Conservation (phyloP, 139 green algal genomes). For the Edaphochlamys debaryana region DNA sequence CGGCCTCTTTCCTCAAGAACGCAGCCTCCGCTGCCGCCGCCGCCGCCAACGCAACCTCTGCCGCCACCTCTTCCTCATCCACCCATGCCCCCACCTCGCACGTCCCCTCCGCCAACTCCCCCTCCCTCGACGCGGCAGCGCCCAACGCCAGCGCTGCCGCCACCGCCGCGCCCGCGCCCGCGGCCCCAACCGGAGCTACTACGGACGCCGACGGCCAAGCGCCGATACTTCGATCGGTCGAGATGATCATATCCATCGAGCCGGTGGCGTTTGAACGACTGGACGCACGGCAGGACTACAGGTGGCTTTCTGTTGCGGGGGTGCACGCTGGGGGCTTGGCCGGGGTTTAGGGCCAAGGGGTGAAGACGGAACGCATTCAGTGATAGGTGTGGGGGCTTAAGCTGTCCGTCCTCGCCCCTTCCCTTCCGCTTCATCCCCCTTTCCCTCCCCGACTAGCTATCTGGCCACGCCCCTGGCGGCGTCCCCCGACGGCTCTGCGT, state of each 20-base stretch:
- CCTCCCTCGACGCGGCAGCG: too few relatives aligned
- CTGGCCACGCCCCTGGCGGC: constrained; percentile 8
- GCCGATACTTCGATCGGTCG: constrained; percentile 41
- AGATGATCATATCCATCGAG: constrained; percentile 53
- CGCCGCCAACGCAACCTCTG: too few relatives aligned
- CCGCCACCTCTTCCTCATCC: too few relatives aligned
- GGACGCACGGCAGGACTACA: constrained; percentile 32
- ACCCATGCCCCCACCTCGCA: too few relatives aligned
- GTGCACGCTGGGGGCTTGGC: too few relatives aligned
- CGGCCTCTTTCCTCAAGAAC: not conserved
- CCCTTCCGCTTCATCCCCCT: not conserved
- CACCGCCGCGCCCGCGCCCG: too few relatives aligned
- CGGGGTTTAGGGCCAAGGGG: too few relatives aligned
- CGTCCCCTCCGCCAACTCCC: too few relatives aligned
- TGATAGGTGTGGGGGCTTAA: too few relatives aligned
- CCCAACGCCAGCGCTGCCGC: too few relatives aligned
- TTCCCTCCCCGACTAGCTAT: not conserved
- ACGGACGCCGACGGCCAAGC: constrained; percentile 17
- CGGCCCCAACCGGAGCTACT: not conserved
- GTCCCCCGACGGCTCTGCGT: not conserved
- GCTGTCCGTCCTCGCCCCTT: not conserved
- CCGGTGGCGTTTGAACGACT: not conserved
- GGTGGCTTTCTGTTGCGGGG: not conserved
- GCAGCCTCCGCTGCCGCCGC: not conserved
- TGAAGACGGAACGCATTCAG: too few relatives aligned